Evolutionary conservation across 805 yeast species (phyloP), one percentile per base, ranked within the genome.

Genomic region (Allodekkera sacchari): DNA sequence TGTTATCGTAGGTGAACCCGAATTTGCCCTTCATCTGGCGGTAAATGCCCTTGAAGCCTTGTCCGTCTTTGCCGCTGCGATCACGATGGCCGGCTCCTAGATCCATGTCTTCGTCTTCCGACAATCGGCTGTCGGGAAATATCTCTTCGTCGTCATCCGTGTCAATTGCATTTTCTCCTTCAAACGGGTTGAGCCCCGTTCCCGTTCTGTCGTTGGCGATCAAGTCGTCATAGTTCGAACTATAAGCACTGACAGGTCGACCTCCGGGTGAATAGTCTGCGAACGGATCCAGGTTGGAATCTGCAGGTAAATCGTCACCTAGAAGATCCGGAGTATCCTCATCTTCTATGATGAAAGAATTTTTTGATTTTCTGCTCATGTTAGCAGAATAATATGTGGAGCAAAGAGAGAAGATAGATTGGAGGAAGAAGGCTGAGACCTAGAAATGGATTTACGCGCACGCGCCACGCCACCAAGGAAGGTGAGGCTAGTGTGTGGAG

Each of bases 11-110:
- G 3, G 50, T 37, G 6, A 47, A 39, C 6, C 53, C 52, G 28
- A 55, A 41, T 22, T 43, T 50, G 6, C 43, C 34, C 24, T 44
- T 48, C 18, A 55, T 28, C 22, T 53, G 51, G 14, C 47, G 45
- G 24, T 53, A 55, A 15, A 52, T 39, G n/a, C 53, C 53, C 32
- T 46, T 43, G 30, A 53, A 37, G 10, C 58, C 57, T 13, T 33
- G 31, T 16, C 36, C 18, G 16, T 33, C 39, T 17, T 40, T 16
- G 27, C 27, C 9, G 13, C 12, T 9, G 27, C 11, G 13, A 12
- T 23, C 12, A 12, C 14, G 7, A 23, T 7, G 14, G 14, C 12
- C 11, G 10, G 11, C n/a, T 14, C 12, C 26, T 20, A 7, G n/a
- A n/a, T n/a, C n/a, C n/a, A n/a, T n/a, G n/a, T n/a, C n/a, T n/a